Evolutionary conservation across 306 rosid species (phyloP).

Genomic region (Acacia acuminata): DNA sequence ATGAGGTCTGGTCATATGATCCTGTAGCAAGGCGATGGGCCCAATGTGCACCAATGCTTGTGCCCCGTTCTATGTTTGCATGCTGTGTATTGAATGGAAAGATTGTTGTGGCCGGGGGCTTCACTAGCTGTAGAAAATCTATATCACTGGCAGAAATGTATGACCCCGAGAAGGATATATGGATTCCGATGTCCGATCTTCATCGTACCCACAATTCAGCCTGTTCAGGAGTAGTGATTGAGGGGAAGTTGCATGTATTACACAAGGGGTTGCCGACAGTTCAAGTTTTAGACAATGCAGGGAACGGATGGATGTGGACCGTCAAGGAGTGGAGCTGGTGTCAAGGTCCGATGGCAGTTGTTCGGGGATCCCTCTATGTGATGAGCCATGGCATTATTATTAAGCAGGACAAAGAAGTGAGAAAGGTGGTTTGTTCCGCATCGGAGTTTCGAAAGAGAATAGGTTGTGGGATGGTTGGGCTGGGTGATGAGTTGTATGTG

Average conservation of each 20-base stretch:
- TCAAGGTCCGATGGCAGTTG: constrained; percentile 92
- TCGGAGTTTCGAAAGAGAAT: constrained; percentile 83
- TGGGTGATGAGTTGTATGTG: constrained; percentile 73
- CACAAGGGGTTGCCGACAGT: constrained; percentile 91
- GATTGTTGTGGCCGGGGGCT: constrained; percentile 96
- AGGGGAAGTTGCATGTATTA: constrained; percentile 83
- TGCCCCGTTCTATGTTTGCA: constrained; percentile 97
- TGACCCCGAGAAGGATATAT: constrained; percentile 82
- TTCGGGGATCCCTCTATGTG: constrained; percentile 74
- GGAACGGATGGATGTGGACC: constrained; percentile 55
- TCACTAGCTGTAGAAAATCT: constrained; percentile 92
- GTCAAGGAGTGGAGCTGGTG: constrained; percentile 83
- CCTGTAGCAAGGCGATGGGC: constrained; percentile 82
- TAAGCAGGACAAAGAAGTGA: constrained; percentile 63
- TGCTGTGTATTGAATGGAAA: constrained; percentile 91
- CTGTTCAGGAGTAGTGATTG: constrained; percentile 85
- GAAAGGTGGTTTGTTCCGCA: constrained; percentile 64
- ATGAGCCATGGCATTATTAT: constrained; percentile 76
- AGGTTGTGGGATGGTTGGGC: constrained; percentile 83
- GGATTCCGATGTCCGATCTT: constrained; percentile 87
- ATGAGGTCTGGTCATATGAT: constrained; percentile 96
- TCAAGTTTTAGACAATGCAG: constrained; percentile 74
- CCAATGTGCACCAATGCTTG: constrained; percentile 80
- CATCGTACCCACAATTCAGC: constrained; percentile 91
- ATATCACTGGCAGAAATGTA: constrained; percentile 95